Evolutionary conservation across 371 early-diverging fungal genomes (phyloP), one percentile per base, ranked within the genome.

Genomic region (Apophysomyces elegans): DNA sequence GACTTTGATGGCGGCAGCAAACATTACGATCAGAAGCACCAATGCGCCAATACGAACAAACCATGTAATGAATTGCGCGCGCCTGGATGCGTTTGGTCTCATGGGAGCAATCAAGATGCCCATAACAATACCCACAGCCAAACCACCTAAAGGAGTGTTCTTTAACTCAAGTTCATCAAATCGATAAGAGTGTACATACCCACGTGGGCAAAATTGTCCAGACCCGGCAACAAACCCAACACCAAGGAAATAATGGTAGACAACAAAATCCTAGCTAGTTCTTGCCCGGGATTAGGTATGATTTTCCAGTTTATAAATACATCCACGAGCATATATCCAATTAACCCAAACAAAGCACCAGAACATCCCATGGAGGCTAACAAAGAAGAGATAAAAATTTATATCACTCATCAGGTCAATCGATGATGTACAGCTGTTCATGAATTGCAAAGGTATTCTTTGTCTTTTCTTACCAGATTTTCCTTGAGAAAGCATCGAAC

Each of bases 321-420:
- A 66, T 96, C 95, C 44, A 95, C 76, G 37, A 95, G 76, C 61
- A 93, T 83, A 61, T 89, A 89, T 5, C 92, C 94, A 62, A 94
- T 84, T 59, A 96, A 69, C 16, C 86, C 96, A 84, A 92, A 95
- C 16, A 95, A 71, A 1, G 93, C 86, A 18, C 96, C 95, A 5
- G 93, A 93, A 44, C 90, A 88, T 0, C 96, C 96, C 67, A 94
- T 90, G 0, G 90, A 89, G 5, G 88, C 87, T 77, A 69, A 46
- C 66, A 32, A 66, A 56, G 56, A 44, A 61, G 62, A 56, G 41
- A 46, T 47, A 36, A 11, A 11, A 47, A 47, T n/a, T 36, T n/a
- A 18, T 14, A 38, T 63, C 12, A 8, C n/a, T n/a, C 7, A 47
- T 2, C 1, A 26, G 26, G 7, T 13, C 14, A 47, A 14, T n/a